These are phyloP conservation scores for Gossypium arboreum DNA, from an alignment of 345 rosid species.

Conservation along the genomic window DNA sequence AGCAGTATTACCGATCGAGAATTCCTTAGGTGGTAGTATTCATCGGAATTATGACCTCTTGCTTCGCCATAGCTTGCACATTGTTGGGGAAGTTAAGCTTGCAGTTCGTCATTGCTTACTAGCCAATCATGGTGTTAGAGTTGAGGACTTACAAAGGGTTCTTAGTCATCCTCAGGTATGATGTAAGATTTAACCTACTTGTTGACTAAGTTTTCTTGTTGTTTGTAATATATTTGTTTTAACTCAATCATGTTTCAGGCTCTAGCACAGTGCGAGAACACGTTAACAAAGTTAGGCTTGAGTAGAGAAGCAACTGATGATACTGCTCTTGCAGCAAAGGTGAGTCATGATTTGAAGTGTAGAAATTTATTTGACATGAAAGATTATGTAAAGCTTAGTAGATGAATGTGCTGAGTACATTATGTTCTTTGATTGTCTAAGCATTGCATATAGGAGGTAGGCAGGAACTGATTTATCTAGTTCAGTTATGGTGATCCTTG, in stretches of 20 bases:
- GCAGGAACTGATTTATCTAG: not conserved
- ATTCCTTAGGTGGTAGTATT: constrained; percentile 97
- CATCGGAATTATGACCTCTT: constrained; percentile 56
- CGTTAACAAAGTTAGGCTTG: constrained; percentile 74
- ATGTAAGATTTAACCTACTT: not conserved
- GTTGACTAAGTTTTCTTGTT: not conserved
- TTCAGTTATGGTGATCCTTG: not conserved
- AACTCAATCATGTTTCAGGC: constrained; percentile 45
- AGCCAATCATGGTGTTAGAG: constrained; percentile 78
- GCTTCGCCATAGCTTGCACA: constrained; percentile 86
- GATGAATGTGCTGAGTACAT: not conserved
- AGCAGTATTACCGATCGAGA: constrained; percentile 95
- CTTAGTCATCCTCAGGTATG: constrained; percentile 97
- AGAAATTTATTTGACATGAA: not conserved
- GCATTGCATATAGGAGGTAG: not conserved
- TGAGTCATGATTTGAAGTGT: constrained; percentile 21
- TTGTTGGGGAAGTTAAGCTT: constrained; percentile 93
- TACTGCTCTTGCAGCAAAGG: constrained; percentile 99
- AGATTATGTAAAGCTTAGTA: not conserved
- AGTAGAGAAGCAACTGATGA: constrained; percentile 91
- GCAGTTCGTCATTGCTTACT: constrained; percentile 89
- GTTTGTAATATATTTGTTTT: not conserved
- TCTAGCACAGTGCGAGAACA: constrained; percentile 92
- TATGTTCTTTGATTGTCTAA: not conserved
- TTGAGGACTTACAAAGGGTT: constrained; percentile 78